Evolutionary conservation across 768 basidiomycete genomes (phyloP).

Genomic region (Agrocybe chaxingu): DNA sequence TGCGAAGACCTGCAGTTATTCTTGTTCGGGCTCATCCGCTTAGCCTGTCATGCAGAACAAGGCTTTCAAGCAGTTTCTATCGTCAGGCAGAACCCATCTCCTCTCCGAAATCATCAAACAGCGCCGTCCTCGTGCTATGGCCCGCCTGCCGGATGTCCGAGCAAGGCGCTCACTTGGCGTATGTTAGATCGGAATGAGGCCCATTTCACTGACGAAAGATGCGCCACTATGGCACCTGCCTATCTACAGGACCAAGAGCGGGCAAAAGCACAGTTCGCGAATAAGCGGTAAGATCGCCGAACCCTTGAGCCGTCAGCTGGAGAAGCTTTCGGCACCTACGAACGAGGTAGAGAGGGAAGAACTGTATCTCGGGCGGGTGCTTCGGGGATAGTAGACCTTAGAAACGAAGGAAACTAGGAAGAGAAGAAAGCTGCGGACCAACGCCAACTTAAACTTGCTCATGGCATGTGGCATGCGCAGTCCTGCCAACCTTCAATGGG

Average conservation of each 20-base stretch:
- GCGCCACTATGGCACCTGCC: constrained; percentile 71
- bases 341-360: constrained; percentile 43
- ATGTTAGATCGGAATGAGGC: constrained; percentile 63
- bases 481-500: constrained; percentile 61
- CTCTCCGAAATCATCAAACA: too few species aligned
- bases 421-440: constrained; percentile 52
- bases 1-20: too few species aligned
- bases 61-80: too few species aligned
- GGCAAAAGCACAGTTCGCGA: constrained; percentile 48
- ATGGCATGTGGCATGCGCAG: constrained; percentile 59
- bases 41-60: too few species aligned
- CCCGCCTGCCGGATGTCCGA: too few species aligned
- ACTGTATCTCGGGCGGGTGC: constrained; percentile 60
- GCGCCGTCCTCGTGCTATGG: too few species aligned
- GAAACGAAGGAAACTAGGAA: constrained; percentile 15
- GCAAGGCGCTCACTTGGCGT: too few species aligned
- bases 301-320: constrained; percentile 47
- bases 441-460: constrained; percentile 73
- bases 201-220: constrained; percentile 56
- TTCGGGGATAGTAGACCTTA: constrained; percentile 56
- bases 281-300: constrained; percentile 63
- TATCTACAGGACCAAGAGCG: constrained; percentile 57
- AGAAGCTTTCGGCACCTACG: constrained; percentile 47
- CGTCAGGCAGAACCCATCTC: too few species aligned
- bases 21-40: too few species aligned